A percentile compares a stretch with the other conserved stretches of the same genome.
Conservation (phyloP, 2,329 filamentous ascomycete genomes). For the Tolypocladium pustulatum region DNA sequence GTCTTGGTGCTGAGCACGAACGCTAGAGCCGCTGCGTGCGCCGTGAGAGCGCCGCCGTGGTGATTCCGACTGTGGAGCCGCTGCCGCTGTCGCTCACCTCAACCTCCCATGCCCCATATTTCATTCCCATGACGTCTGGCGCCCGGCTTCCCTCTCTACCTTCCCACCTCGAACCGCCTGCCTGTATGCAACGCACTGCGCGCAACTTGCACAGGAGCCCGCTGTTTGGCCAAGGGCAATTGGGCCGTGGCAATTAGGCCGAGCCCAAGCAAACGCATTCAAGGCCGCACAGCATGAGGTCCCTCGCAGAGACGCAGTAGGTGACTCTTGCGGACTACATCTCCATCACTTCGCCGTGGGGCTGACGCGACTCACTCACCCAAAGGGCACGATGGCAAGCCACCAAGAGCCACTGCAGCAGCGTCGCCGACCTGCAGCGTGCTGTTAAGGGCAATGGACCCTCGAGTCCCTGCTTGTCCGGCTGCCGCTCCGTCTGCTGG, state of each 20-base stretch:
- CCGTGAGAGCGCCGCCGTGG: not conserved
- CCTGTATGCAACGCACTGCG: not conserved
- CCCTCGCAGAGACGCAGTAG: constrained; percentile 27
- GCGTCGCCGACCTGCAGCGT: constrained; percentile 50
- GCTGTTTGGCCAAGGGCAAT: not conserved
- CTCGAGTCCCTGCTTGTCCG: constrained; percentile 54
- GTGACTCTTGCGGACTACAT: no score
- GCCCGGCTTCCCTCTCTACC: not conserved
- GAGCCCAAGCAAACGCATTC: not conserved
- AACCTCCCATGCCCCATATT: not conserved
- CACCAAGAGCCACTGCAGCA: constrained; percentile 47
- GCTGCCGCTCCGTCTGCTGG: constrained; percentile 83
- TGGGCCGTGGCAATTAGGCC: not conserved
- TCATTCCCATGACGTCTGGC: not conserved
- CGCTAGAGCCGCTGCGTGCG: not conserved
- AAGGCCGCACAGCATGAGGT: constrained; percentile 19
- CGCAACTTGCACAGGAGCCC: not conserved
- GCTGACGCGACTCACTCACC: constrained; percentile 2
- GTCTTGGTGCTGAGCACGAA: no score
- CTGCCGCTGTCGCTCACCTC: not conserved
- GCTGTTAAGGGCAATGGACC: constrained; percentile 52
- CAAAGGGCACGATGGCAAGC: constrained; percentile 57
- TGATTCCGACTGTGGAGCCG: not conserved
- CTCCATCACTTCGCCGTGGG: not conserved
- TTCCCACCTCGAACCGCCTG: not conserved